Evolutionary conservation across 2,329 filamentous ascomycete species (phyloP).

Genomic region (Alternaria sp.): DNA sequence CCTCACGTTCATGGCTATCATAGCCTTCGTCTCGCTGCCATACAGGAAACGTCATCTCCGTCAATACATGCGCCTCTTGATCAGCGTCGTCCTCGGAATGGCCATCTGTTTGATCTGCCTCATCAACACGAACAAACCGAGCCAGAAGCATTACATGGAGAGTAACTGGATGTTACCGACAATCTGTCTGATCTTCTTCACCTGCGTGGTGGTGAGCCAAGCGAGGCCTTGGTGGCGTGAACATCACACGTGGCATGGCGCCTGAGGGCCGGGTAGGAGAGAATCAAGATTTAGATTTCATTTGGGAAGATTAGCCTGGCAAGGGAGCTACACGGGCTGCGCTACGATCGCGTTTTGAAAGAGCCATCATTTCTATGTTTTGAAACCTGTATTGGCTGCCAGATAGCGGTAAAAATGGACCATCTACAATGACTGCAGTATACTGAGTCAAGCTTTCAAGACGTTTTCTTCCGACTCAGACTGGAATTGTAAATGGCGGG

Average conservation of each 20-base stretch:
- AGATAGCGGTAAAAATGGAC: too few relatives aligned
- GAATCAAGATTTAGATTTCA: neutral
- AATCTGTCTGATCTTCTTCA: conserved; percentile 37
- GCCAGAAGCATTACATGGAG: conserved; percentile 28
- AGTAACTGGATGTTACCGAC: conserved; percentile 47
- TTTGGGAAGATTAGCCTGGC: neutral
- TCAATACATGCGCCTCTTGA: conserved; percentile 32
- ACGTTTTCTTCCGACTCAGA: too few relatives aligned
- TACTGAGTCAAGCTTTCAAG: too few relatives aligned
- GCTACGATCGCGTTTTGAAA: neutral
- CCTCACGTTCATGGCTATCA: conserved; percentile 34
- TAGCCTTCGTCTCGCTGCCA: conserved; percentile 43
- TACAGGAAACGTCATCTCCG: conserved; percentile 26
- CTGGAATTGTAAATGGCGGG: too few relatives aligned
- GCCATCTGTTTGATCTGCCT: conserved; percentile 37
- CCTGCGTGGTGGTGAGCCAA: conserved; percentile 37
- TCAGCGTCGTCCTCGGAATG: conserved; percentile 33
- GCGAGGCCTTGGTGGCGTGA: conserved; percentile 4
- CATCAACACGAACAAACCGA: conserved; percentile 26
- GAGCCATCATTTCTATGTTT: too few relatives aligned
- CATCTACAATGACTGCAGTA: too few relatives aligned
- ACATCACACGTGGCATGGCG: neutral
- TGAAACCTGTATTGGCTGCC: too few relatives aligned
- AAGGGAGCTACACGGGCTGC: neutral
- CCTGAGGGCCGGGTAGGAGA: neutral